These are phyloP conservation scores for Fusarium duplospermum DNA, from an alignment of 2,329 filamentous ascomycete genomes.

Conservation along the genomic window DNA sequence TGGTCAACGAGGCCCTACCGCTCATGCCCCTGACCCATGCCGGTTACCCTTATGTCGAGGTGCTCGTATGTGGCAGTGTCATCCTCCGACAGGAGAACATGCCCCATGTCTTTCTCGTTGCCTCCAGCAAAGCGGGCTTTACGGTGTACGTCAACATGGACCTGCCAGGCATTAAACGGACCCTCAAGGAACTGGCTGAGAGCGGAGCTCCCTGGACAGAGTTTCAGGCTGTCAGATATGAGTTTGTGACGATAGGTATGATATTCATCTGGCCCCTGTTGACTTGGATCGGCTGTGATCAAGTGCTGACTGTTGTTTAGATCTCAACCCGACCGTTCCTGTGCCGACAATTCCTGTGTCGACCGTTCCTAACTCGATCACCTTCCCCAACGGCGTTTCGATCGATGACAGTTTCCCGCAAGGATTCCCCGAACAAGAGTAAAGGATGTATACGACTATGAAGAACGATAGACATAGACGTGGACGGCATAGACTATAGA, in stretches of 20 bases:
- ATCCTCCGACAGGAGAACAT: neutral
- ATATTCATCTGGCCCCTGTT: neutral
- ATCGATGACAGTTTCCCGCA: neutral
- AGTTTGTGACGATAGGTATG: neutral
- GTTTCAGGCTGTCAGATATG: slow-evolving; percentile 11
- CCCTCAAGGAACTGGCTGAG: slow-evolving; percentile 19
- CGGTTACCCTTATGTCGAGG: neutral
- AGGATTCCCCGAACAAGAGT: neutral
- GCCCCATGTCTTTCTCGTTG: slow-evolving; percentile 9
- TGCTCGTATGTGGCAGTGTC: neutral
- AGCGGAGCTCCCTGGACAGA: slow-evolving; percentile 21
- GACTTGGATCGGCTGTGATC: neutral
- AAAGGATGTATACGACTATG: neutral
- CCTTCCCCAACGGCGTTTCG: neutral
- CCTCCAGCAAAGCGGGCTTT: neutral
- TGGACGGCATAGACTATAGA: neutral
- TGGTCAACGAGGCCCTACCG: neutral
- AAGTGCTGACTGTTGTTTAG: neutral
- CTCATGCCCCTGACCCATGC: neutral
- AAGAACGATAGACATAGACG: neutral
- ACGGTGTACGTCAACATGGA: slow-evolving; percentile 8
- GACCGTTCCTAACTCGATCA: neutral
- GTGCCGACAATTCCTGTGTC: too few species aligned
- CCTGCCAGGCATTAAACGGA: neutral
- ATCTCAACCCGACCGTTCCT: too few species aligned